These are phyloP conservation scores for Graphium sp. DNA, from an alignment of 2,329 filamentous ascomycete species.

Conservation along the genomic window DNA sequence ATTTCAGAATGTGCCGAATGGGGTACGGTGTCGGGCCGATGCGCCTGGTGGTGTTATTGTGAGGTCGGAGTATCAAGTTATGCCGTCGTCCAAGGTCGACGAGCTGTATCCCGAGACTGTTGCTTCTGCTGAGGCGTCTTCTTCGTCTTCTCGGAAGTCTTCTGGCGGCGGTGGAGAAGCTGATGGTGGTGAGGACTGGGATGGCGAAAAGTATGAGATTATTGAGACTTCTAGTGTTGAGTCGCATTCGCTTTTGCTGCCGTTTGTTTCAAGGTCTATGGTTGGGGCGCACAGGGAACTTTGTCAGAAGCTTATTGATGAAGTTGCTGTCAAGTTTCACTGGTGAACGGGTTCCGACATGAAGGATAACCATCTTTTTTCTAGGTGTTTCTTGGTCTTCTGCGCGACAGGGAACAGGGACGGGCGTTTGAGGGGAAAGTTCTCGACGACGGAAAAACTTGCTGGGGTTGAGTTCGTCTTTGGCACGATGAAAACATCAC, in stretches of 20 bases:
- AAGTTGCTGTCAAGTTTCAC: slow-evolving; percentile 9
- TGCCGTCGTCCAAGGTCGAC: not conserved
- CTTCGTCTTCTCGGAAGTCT: not conserved
- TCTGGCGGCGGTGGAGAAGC: not conserved
- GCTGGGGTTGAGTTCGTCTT: too few species aligned
- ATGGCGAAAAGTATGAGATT: slow-evolving; percentile 14
- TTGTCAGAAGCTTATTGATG: slow-evolving; percentile 13
- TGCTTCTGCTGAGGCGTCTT: not conserved
- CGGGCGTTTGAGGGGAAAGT: too few species aligned
- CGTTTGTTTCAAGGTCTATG: slow-evolving; percentile 14
- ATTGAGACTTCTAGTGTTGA: slow-evolving; percentile 15
- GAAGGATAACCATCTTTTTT: too few species aligned
- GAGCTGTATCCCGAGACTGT: not conserved
- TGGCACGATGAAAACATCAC: too few species aligned
- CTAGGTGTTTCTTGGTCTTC: too few species aligned
- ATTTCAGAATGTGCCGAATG: slow-evolving; percentile 22
- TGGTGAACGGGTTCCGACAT: too few species aligned
- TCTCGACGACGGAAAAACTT: too few species aligned
- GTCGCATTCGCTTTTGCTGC: slow-evolving; percentile 17
- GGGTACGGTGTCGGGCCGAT: slow-evolving; percentile 23
- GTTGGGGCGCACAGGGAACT: slow-evolving; percentile 13
- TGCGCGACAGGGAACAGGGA: too few species aligned
- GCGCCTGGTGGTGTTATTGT: slow-evolving; percentile 24
- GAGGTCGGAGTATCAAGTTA: slow-evolving; percentile 16
- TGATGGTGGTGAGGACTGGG: slow-evolving; percentile 4